Percentiles rank a stretch among this genome's conserved stretches.
These are phyloP conservation scores for Gossypium thurberi DNA, from an alignment of 345 rosid genomes.

Conservation along the genomic window DNA sequence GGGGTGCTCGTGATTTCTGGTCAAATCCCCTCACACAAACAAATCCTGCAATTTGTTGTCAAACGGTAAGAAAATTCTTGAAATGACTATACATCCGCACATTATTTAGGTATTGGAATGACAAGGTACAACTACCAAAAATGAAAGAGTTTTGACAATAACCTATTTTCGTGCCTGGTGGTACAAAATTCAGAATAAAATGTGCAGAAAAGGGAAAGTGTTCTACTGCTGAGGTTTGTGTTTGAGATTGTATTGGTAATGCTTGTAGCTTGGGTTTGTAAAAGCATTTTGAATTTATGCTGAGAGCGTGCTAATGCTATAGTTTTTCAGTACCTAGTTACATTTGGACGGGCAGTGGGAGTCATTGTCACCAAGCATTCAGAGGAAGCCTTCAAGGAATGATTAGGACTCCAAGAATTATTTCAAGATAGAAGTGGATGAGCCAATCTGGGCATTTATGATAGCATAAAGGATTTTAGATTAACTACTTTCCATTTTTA, in stretches of 20 bases:
- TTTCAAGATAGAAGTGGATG: background rate
- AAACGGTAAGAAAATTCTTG: background rate
- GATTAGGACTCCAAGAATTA: background rate
- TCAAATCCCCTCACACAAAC: slow-evolving; percentile 94
- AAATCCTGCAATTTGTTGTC: slow-evolving; percentile 47
- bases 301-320: background rate
- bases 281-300: background rate
- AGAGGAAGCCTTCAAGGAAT: background rate
- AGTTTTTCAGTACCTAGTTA: background rate
- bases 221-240: background rate
- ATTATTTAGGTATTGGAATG: background rate
- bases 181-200: background rate
- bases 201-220: background rate
- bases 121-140: background rate
- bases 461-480: background rate
- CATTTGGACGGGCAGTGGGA: background rate
- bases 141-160: background rate
- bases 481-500: background rate
- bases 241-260: background rate
- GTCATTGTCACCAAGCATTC: background rate
- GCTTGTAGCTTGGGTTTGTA: background rate
- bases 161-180: background rate
- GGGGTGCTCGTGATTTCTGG: slow-evolving; percentile 62
- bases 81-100: background rate
- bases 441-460: background rate